Percentiles rank a stretch among this genome's conserved stretches.
Evolutionary conservation across 2,329 filamentous ascomycete genomes (phyloP).

Genomic region (Ceratocystis variospora): DNA sequence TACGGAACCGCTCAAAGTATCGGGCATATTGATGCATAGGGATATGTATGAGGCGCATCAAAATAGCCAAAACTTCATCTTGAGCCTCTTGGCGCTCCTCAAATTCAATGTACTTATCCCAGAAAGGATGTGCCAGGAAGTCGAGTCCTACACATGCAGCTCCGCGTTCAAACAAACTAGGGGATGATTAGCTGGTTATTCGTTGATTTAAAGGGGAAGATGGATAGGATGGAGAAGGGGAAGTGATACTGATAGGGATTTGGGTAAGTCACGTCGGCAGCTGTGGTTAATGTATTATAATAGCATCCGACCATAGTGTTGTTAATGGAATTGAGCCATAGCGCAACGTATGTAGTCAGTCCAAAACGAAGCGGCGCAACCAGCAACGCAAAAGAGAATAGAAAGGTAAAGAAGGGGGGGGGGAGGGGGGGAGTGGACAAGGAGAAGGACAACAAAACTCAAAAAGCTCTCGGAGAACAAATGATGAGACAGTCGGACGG

Average conservation of each 20-base stretch:
- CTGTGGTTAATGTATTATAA: slow-evolving; percentile 4
- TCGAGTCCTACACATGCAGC: slow-evolving; percentile 76
- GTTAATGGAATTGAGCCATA: slow-evolving; percentile 13
- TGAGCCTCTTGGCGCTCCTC: slow-evolving; percentile 78
- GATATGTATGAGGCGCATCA: slow-evolving; percentile 70
- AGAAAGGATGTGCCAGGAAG: slow-evolving; percentile 89
- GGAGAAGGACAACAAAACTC: slow-evolving; percentile 47
- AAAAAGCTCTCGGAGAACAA: neutral
- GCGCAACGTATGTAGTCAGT: slow-evolving; percentile 16
- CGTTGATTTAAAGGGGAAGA: slow-evolving; percentile 23
- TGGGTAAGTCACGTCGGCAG: slow-evolving; percentile 13
- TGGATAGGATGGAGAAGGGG: slow-evolving; percentile 21
- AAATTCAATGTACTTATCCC: slow-evolving; percentile 98
- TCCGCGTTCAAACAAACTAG: slow-evolving; percentile 86
- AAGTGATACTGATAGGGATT: slow-evolving; percentile 21
- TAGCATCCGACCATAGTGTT: slow-evolving; percentile 7
- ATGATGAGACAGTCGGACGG: neutral
- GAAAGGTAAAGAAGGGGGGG: slow-evolving; percentile 27
- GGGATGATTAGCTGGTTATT: slow-evolving; percentile 3
- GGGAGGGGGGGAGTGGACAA: slow-evolving; percentile 29
- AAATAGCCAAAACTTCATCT: slow-evolving; percentile 72
- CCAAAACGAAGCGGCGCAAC: slow-evolving; percentile 1
- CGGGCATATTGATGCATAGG: slow-evolving; percentile 92
- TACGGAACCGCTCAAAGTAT: slow-evolving; percentile 84
- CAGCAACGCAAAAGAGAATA: neutral